Base-by-base conservation (phyloP, 176 grass and related monocot species). In the Triticum aestivum region DNA sequence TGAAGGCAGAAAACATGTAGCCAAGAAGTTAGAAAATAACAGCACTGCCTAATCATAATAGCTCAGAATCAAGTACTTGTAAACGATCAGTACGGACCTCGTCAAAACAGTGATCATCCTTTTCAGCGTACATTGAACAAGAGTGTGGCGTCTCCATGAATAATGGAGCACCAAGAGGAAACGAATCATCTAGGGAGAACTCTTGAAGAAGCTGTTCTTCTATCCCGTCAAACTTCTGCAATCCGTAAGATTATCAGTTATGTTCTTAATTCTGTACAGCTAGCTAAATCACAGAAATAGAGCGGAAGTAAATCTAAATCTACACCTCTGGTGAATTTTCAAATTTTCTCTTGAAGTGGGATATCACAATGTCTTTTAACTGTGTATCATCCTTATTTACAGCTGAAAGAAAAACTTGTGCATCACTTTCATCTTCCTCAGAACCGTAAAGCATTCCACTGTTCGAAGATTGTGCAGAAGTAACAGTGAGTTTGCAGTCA, bases 101-200 rank as follows among this genome's bases (percentile, higher is more conserved):
- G 75, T 92, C 92, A 70, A 90, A 94, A 90, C 88, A 81, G 35
- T 86, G 69, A 38, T 85, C 84, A 65, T 91, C 94, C 59, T 90
- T 94, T 61, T 88, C 89, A 30, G 86, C 75, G 13, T 90, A 89
- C 33, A 88, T 84, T 23, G 39, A 92, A 81, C 86, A 96, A 83
- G 85, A 87, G 41, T 96, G 89, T 56, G 92, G 83, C 8, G 90
- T 90, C 77, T 93, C 97, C 90, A 94, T 90, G 85, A 99, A 99
- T 85, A 94, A 73, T 1, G 97, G 85, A 68, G 82, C 92, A 64
- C 94, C 85, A 79, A 92, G 71, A 71, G 91, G 88, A 92, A 96
- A 95, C 45, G 92, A 90, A 93, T 99, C 97, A 79, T 96, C 97
- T 21, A 91, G 87, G 35, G 90, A 93, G 83, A 94, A 99, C 80